Percentiles rank a stretch among this genome's conserved stretches.
Conservation (phyloP, 169 alveolate genomes). For the Prorocentrum cordatum region DNA sequence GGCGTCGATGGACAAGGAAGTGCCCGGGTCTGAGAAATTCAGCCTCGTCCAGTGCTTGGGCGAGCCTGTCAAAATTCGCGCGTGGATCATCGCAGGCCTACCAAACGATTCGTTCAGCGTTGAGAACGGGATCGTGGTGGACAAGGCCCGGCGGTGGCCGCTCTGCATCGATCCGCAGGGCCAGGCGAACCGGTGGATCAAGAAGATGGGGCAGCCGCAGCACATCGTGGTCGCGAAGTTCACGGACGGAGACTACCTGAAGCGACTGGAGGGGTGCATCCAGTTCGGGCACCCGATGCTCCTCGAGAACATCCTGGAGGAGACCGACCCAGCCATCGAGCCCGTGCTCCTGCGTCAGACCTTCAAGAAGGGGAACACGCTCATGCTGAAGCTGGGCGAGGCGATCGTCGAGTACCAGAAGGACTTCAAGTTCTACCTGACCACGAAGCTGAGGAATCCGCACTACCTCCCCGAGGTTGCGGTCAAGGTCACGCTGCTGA, state of each 20-base stretch:
- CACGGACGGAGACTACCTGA: conserved; percentile 81
- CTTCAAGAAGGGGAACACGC: conserved; percentile 81
- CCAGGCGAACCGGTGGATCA: conserved; percentile 88
- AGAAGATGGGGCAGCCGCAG: conserved; percentile 81
- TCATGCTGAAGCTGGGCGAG: conserved; percentile 83
- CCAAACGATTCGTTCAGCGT: conserved; percentile 84
- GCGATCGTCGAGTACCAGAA: conserved; percentile 80
- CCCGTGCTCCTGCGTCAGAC: conserved; percentile 85
- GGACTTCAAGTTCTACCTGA: conserved; percentile 83
- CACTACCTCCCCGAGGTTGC: conserved; percentile 86
- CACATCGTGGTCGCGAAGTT: conserved; percentile 80
- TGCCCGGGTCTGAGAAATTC: conserved; percentile 78
- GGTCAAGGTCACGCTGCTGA: conserved; percentile 84
- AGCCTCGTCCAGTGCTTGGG: conserved; percentile 67
- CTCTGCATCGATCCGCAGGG: conserved; percentile 87
- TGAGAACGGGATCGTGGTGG: conserved; percentile 84
- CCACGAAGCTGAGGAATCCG: conserved; percentile 86
- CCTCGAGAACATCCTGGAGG: conserved; percentile 84
- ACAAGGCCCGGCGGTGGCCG: conserved; percentile 87
- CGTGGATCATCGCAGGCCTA: conserved; percentile 84
- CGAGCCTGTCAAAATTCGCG: conserved; percentile 73
- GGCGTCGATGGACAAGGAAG: conserved; percentile 72
- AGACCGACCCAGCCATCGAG: conserved; percentile 84
- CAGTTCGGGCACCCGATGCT: conserved; percentile 84
- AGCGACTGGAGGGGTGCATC: conserved; percentile 79